A percentile compares a stretch with the other conserved stretches of the same genome.
These are phyloP conservation scores for Sordariomycetes sp. DNA, from an alignment of 2,329 filamentous ascomycete genomes.

Conservation along the genomic window DNA sequence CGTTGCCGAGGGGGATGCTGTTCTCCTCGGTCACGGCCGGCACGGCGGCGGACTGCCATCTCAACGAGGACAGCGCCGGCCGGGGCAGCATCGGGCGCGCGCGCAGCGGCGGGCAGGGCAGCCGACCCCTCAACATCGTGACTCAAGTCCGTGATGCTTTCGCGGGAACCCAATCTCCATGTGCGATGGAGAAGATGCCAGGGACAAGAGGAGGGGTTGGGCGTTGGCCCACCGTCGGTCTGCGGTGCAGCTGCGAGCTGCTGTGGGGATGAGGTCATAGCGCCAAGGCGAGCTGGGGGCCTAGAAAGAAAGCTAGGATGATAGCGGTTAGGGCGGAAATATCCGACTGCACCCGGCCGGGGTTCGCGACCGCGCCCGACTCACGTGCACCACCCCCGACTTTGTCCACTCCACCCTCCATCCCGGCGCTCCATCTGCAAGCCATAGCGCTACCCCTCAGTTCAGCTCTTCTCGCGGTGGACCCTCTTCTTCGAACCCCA, in stretches of 20 bases:
- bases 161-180: not conserved
- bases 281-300: not conserved
- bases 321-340: not conserved
- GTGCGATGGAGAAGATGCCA: not conserved
- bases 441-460: not conserved
- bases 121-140: not conserved
- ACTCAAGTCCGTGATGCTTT: not conserved
- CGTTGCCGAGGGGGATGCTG: conserved; percentile 38
- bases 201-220: not conserved
- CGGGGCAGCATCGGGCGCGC: not conserved
- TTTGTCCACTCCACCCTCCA: not conserved
- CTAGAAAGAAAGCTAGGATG: not conserved
- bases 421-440: not conserved
- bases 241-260: not conserved
- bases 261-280: not conserved
- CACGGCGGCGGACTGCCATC: conserved; percentile 10
- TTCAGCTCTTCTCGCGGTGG: not conserved
- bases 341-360: not conserved
- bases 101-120: not conserved
- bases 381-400: not conserved
- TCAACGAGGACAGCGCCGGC: not conserved
- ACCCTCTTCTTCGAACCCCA: not conserved
- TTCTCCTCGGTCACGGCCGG: conserved; percentile 7
- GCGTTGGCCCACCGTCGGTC: not conserved
- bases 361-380: not conserved